Evolutionary conservation across 352 stramenopile species (phyloP), one percentile per base, ranked within the genome.

Genomic region (Plasmopara muralis): DNA sequence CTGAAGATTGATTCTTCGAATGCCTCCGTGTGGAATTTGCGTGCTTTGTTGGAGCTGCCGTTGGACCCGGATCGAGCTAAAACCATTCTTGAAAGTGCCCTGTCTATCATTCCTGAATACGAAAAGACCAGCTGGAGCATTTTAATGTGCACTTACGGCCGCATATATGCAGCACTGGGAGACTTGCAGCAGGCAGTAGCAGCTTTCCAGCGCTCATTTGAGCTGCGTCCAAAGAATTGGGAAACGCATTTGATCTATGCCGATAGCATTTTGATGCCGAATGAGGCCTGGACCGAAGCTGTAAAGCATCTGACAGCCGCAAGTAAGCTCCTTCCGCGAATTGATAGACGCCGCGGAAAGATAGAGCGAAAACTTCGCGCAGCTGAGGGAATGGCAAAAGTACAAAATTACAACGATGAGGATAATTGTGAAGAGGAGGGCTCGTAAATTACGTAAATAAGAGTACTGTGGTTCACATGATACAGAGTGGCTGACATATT

Each of bases 171-270:
- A 46, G 74, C 68, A 14, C 47, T 87, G 47, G 74, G 67, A 9
- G 81, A 92, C 55, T 85, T 68, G 30, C 66, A 92, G 18, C 78
- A 89, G 48, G 74, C 81, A 4, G 79, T 90, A n/a, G 68, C 64
- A 15, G 80, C 83, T 12, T 94, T 92, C 60, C 69, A 89, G 54
- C 71, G 77, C 6, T 90, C 83, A 43, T 92, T 94, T 55, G 85
- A 87, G 54, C 62, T 90, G 12, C 50, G 67, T 47, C 68, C 75
- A 14, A 87, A 83, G 60, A 94, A 92, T 63, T 86, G 71, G 58
- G 77, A 90, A 63, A 92, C 83, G 37, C 81, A 94, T 59, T 55
- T 89, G 60, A 88, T 92, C 50, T 89, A 91, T 56, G 79, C 82
- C 31, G 81, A 92, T 52, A 79, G 62, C 53, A 77, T 92, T 38